Percentiles rank a stretch among this genome's conserved stretches.
phyloP scores from a whole-genome alignment of 768 basidiomycete genomes.

The Amanita subjunquillea region DNA sequence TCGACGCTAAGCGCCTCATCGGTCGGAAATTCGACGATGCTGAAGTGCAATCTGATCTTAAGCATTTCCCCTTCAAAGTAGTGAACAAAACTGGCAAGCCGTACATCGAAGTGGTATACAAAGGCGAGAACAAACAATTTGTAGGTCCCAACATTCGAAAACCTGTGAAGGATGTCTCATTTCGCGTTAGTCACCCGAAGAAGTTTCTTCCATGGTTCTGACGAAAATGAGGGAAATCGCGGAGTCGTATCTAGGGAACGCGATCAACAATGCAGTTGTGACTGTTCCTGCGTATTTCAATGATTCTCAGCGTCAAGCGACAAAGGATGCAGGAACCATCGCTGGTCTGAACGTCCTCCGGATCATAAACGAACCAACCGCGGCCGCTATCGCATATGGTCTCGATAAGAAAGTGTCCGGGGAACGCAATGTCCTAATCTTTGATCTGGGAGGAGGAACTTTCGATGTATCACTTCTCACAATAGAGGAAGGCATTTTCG shows the following conservation, averaged over 20 bases:
- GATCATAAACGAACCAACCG: slow-evolving; percentile 98
- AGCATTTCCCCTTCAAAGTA: slow-evolving; percentile 94
- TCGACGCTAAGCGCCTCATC: slow-evolving; percentile 97
- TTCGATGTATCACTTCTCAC: slow-evolving; percentile 96
- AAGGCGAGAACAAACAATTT: slow-evolving; percentile 90
- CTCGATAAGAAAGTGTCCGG: slow-evolving; percentile 88
- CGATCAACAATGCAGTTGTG: slow-evolving; percentile 84
- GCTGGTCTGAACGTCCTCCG: slow-evolving; percentile 92
- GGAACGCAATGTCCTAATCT: slow-evolving; percentile 95
- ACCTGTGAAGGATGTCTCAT: slow-evolving; percentile 9
- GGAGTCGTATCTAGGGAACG: slow-evolving; percentile 87
- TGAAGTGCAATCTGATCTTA: slow-evolving; percentile 76
- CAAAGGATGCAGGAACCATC: slow-evolving; percentile 95
- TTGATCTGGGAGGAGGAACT: slow-evolving; percentile 97
- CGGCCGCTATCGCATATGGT: slow-evolving; percentile 97
- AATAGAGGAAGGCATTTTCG: slow-evolving; percentile 96
- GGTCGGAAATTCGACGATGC: slow-evolving; percentile 83
- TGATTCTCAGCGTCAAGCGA: slow-evolving; percentile 97
- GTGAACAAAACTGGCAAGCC: slow-evolving; percentile 84
- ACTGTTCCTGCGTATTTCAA: slow-evolving; percentile 99
- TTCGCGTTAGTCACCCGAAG: slow-evolving; percentile 85
- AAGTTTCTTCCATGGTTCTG: slow-evolving; percentile 97
- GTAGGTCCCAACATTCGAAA: slow-evolving; percentile 32
- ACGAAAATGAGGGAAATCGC: slow-evolving; percentile 98
- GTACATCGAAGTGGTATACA: slow-evolving; percentile 82